phyloP scores from a whole-genome alignment of 2,329 filamentous ascomycete species.

The Penicillium sp. region DNA sequence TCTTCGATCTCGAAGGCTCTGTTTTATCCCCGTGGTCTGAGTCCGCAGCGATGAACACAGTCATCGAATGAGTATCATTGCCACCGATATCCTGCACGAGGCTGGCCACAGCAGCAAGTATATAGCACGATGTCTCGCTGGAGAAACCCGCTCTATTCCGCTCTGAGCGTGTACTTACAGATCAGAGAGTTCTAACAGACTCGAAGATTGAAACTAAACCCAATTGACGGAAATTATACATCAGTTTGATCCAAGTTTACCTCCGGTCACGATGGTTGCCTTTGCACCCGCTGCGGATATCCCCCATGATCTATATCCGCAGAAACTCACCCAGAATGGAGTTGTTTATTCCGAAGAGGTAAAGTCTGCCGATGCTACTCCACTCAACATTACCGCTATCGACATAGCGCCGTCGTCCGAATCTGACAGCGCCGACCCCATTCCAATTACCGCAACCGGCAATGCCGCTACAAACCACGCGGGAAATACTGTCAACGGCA shows the following conservation, averaged over 20 bases:
- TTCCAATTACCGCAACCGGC: constrained; percentile 16
- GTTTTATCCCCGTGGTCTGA: constrained; percentile 14
- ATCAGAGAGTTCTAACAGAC: not conserved
- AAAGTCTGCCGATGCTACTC: not conserved
- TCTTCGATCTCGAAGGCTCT: constrained; percentile 10
- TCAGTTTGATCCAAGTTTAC: constrained; percentile 2
- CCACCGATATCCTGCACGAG: not conserved
- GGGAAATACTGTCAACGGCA: constrained; percentile 5
- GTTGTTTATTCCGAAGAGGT: not conserved
- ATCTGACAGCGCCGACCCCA: constrained; percentile 7
- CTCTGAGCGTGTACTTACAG: not conserved
- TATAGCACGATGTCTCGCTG: constrained; percentile 17
- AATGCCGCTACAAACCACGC: constrained; percentile 5
- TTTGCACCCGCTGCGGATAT: constrained; percentile 13
- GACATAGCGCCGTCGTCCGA: constrained; percentile 3
- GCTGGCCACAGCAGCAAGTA: constrained; percentile 9
- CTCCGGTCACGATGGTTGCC: constrained; percentile 18
- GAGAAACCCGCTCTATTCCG: not conserved
- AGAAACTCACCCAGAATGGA: constrained; percentile 7
- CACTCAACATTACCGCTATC: not conserved
- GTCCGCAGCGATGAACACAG: constrained; percentile 17
- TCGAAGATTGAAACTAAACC: not conserved
- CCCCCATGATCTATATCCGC: constrained; percentile 5
- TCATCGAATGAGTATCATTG: constrained; percentile 13
- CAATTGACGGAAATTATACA: not conserved